phyloP scores from a whole-genome alignment of 2,329 filamentous ascomycete genomes.

The Aspergillus sp. region DNA sequence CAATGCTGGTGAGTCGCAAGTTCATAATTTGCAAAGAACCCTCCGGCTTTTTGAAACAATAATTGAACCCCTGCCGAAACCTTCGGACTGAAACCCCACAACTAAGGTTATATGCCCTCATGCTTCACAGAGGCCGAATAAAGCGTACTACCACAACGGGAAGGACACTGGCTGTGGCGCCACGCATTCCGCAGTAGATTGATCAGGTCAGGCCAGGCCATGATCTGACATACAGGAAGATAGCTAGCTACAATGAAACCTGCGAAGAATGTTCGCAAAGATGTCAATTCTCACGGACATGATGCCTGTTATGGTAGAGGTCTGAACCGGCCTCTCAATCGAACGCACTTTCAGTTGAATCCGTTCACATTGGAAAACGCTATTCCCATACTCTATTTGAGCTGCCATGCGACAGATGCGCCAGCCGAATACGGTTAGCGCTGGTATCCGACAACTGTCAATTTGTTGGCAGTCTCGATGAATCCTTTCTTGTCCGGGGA shows the following conservation, averaged over 20 bases:
- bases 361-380: background rate
- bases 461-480: background rate
- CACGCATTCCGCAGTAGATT: background rate
- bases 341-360: too few species aligned
- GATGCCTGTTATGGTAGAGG: too few species aligned
- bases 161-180: background rate
- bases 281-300: too few species aligned
- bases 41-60: background rate
- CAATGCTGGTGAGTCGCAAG: too few species aligned
- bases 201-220: too few species aligned
- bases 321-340: too few species aligned
- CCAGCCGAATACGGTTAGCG: background rate
- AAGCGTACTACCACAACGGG: background rate
- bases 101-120: too few species aligned
- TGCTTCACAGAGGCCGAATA: background rate
- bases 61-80: background rate
- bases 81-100: background rate
- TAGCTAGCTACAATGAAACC: too few species aligned
- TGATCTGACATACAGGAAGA: too few species aligned
- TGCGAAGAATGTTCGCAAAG: too few species aligned
- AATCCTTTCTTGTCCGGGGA: too few species aligned
- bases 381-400: background rate
- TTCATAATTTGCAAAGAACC: too few species aligned
- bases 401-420: background rate
- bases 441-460: background rate